Base-by-base conservation (phyloP, 306 rosid species). In the Lathyrus sativus region DNA sequence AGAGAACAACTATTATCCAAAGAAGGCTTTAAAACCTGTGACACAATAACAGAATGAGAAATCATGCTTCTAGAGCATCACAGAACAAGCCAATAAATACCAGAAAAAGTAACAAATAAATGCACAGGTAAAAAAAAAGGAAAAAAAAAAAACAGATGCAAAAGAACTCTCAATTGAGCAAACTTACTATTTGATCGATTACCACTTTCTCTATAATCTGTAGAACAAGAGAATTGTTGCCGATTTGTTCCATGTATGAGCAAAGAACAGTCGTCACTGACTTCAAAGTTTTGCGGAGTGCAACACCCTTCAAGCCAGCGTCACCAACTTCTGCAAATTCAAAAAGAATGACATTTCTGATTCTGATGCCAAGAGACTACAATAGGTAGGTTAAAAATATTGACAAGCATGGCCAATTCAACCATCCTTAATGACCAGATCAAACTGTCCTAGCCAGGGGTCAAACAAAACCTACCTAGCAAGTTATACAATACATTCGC, bases 1-100 rank as follows among this genome's bases (percentile, higher is more conserved):
- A 91, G 80, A 63, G 95, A 87, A 65, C 88, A 91, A 49, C 62
- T 12, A 60, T 85, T 91, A 71, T 83, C 89, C 57, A 91, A 39
- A n/a, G 87, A 86, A 53, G 85, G 89, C 73, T 74, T 85, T 68
- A 64, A 72, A 28, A 39, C 17, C 93, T 87, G 83, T 33, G 37
- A 54, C 10, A 79, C 50, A 76, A 78, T 28, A 62, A 9, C 49
- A 55, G 7, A 51, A 59, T 73, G 39, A 81, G 74, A 61, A 46
- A 31, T 44, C 61, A 35, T 46, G 46, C 57, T 76, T 63, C 39
- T 2, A 67, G 69, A 65, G 67, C 50, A 33, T 41, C 22, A 60
- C 26, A 12, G 38, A 56, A 59, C 28, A 60, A 48, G 54, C 50
- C 41, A 63, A 65, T 45, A 29, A 67, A 38, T 41, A 64, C 6